These are phyloP conservation scores for Trichoderma sp. DNA, from an alignment of 2,329 filamentous ascomycete species.

Conservation along the genomic window DNA sequence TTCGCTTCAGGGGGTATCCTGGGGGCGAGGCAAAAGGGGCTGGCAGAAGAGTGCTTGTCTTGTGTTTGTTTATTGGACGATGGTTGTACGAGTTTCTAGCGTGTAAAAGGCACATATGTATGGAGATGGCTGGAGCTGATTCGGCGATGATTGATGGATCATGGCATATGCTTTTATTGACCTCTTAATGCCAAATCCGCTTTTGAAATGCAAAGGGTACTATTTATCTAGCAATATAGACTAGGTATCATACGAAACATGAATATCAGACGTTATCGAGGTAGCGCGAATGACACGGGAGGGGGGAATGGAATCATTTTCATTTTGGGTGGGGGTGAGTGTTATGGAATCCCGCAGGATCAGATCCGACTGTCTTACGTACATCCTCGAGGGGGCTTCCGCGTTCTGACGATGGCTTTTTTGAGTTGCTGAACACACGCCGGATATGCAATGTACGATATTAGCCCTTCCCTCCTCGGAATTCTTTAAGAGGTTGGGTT, in stretches of 20 bases:
- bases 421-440: no score
- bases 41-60: background rate
- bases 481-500: no score
- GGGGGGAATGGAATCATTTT: conserved; percentile 6
- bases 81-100: conserved; percentile 9
- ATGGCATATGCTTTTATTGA: no score
- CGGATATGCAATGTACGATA: no score
- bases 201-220: background rate
- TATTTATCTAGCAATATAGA: background rate
- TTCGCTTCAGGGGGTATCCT: background rate
- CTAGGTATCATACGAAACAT: background rate
- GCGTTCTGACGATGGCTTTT: no score
- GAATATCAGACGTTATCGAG: conserved; percentile 26
- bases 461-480: no score
- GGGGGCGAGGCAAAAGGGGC: background rate
- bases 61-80: conserved; percentile 20
- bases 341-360: conserved; percentile 8
- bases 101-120: background rate
- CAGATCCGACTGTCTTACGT: no score
- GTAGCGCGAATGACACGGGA: conserved; percentile 2
- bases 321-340: background rate
- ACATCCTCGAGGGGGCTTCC: no score
- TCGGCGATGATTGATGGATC: no score
- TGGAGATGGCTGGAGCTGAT: no score
- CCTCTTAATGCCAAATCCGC: background rate